Conservation (phyloP, 208 protist species). For the Acanthamoeba divionensis region DNA sequence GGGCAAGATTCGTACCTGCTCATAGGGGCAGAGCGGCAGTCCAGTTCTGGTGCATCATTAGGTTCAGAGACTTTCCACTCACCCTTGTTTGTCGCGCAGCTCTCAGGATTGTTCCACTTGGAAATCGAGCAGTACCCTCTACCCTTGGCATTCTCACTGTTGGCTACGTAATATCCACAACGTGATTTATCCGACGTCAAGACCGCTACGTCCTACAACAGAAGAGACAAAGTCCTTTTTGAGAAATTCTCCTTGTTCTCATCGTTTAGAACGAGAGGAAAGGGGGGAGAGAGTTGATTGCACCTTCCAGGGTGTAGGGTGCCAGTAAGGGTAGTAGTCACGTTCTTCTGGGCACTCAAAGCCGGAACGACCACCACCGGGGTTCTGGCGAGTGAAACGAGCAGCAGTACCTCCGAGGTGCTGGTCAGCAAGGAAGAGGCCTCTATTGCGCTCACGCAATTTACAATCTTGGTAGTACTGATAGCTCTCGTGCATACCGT, state of each 20-base stretch:
- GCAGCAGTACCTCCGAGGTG: conserved; percentile 56
- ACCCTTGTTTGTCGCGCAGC: background rate
- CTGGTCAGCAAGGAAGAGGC: conserved; percentile 84
- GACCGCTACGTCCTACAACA: conserved; percentile 83
- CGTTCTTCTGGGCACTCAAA: conserved; percentile 87
- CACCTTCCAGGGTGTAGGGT: conserved; percentile 83
- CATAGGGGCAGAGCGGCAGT: conserved; percentile 68
- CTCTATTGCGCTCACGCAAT: conserved; percentile 75
- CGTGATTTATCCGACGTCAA: conserved; percentile 69
- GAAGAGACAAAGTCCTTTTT: too few species aligned
- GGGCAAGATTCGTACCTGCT: too few species aligned
- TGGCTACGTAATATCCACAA: conserved; percentile 74
- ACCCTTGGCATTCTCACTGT: conserved; percentile 77
- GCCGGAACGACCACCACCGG: conserved; percentile 67
- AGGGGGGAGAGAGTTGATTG: too few species aligned
- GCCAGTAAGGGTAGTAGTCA: conserved; percentile 90
- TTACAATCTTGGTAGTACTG: conserved; percentile 76
- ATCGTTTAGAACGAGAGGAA: too few species aligned
- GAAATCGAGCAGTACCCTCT: background rate
- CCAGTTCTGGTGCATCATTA: conserved; percentile 40
- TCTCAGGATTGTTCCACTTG: conserved; percentile 44
- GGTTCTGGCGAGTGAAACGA: conserved; percentile 78
- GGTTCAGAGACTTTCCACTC: background rate
- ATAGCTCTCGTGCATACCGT: conserved; percentile 78
- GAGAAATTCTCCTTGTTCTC: too few species aligned